phyloP scores from a whole-genome alignment of 1,284 basidiomycete species.

The Austroboletus niveus region DNA sequence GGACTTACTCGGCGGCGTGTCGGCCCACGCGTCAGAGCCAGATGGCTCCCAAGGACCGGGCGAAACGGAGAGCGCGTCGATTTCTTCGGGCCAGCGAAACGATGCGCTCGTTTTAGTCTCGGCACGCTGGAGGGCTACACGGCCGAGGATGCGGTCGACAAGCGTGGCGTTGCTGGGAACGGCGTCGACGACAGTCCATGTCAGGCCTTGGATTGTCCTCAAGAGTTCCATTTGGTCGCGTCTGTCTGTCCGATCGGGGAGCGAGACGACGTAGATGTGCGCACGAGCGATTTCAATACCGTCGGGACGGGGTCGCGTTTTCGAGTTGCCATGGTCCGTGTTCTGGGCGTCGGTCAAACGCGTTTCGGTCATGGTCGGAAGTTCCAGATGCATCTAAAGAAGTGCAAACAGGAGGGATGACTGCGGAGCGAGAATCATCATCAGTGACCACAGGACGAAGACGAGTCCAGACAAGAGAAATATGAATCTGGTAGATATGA shows the following conservation, averaged over 20 bases:
- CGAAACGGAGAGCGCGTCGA: slow-evolving; percentile 34
- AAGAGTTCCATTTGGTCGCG: slow-evolving; percentile 26
- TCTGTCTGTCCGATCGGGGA: slow-evolving; percentile 21
- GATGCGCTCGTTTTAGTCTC: neutral
- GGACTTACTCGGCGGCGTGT: neutral
- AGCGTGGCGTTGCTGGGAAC: slow-evolving; percentile 36
- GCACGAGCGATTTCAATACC: slow-evolving; percentile 16
- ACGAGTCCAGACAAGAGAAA: slow-evolving; percentile 23
- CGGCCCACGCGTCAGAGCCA: slow-evolving; percentile 36
- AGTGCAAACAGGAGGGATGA: slow-evolving; percentile 12
- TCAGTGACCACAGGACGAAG: slow-evolving; percentile 27
- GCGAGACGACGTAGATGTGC: slow-evolving; percentile 57
- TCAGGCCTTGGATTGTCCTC: slow-evolving; percentile 30
- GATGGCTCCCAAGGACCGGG: slow-evolving; percentile 28
- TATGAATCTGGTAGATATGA: slow-evolving; percentile 24
- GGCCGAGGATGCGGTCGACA: slow-evolving; percentile 41
- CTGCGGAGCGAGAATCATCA: slow-evolving; percentile 7
- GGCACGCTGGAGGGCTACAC: slow-evolving; percentile 39
- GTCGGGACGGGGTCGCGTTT: slow-evolving; percentile 12
- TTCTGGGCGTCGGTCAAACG: neutral
- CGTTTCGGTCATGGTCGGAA: neutral
- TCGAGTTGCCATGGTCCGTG: slow-evolving; percentile 36
- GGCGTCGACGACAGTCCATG: slow-evolving; percentile 57
- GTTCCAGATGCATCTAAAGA: slow-evolving; percentile 13
- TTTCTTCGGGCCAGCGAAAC: slow-evolving; percentile 49